Evolutionary conservation across 2,329 filamentous ascomycete genomes (phyloP), one percentile per base, ranked within the genome.

Genomic region (Sporothrix pallida): DNA sequence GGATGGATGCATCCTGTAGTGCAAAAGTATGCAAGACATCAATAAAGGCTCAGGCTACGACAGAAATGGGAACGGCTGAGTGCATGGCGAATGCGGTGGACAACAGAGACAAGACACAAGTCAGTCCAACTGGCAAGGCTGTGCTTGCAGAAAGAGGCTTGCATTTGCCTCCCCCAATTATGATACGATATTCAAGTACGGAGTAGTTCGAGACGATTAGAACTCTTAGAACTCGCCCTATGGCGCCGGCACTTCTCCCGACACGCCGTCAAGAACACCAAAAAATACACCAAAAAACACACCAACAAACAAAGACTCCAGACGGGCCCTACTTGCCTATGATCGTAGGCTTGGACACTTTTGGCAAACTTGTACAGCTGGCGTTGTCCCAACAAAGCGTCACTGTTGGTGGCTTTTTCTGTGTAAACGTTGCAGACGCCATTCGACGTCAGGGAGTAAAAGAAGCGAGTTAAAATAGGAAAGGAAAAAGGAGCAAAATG

Each of bases 111-210:
- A 62, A 26, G 42, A 37, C 20, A 48, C 12, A 10, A n/a, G 31
- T 6, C 37, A 17, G 17, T 6, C 26, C 1, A 17, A 44, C 60
- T 63, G 60, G 31, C 60, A 63, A 63, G 60, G 60, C 60, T 63
- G 60, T 63, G 37, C 60, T 63, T 46, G 60, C 60, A 63, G 60
- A 63, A 37, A 37, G 56, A 44, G 60, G 60, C 60, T 63, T 46
- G 37, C 60, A 63, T 63, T 44, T 37, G 31, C 31, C 31, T 37
- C 31, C 4, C 31, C 31, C 31, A 37, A 8, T 10, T 56, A 37
- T 37, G 26, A 60, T 60, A 60, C 26, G 56, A 60, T 60, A 60
- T 26, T 60, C 52, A 60, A 37, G 23, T 15, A 52, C 50, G n/a
- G n/a, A n/a, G n/a, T 54, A 54, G 46, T 7, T 20, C 52, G 8